Evolutionary conservation across 768 basidiomycete genomes (phyloP).

Genomic region (Cystofilobasidium capitatum): DNA sequence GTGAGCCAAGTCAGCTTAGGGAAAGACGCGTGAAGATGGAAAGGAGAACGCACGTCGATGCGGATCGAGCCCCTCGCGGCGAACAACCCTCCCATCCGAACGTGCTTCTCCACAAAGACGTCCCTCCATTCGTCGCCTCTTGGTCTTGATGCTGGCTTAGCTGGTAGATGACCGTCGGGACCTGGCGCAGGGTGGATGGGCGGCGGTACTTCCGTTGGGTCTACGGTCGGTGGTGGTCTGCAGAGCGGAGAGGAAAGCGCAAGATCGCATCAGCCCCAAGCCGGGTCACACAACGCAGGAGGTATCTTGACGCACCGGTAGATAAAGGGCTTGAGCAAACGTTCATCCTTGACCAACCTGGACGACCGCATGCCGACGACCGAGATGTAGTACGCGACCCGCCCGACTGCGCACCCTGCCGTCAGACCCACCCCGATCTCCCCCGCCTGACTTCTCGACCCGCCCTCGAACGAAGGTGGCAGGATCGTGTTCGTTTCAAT

Average conservation of each 20-base stretch:
- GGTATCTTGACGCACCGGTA: too few relatives aligned
- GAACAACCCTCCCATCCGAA: neutral
- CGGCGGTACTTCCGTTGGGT: neutral
- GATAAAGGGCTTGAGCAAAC: neutral
- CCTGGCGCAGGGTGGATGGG: neutral
- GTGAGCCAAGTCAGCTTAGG: neutral
- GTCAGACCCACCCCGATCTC: neutral
- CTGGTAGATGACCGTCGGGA: neutral
- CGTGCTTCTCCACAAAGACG: neutral
- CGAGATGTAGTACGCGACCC: neutral
- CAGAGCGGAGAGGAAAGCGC: neutral
- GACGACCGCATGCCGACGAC: slow-evolving; percentile 1
- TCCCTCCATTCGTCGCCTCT: neutral
- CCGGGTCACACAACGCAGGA: neutral
- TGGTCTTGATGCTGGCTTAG: neutral
- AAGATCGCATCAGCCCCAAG: neutral
- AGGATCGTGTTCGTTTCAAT: neutral
- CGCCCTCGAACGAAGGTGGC: neutral
- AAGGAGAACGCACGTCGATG: neutral
- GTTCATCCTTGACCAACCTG: neutral
- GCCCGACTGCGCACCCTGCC: neutral
- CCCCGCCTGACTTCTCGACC: neutral
- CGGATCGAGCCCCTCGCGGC: neutral
- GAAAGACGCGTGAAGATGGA: neutral
- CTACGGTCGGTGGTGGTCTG: neutral